Evolutionary conservation across 805 yeast species (phyloP), one percentile per base, ranked within the genome.

Genomic region (Suhomyces prunicola): DNA sequence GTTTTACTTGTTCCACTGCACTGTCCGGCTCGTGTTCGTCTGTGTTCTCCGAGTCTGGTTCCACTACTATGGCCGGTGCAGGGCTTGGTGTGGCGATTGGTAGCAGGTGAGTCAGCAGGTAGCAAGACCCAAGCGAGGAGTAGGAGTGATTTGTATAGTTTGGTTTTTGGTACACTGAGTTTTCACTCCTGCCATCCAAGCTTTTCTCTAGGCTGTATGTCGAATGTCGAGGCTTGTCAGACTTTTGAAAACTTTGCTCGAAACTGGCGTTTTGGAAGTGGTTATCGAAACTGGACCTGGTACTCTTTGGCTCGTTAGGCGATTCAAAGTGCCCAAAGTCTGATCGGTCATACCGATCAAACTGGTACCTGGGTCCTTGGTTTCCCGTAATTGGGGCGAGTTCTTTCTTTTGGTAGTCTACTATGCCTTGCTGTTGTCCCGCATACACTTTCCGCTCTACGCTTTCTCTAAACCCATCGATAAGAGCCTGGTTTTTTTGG

Each of bases 391-490:
- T 19, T 19, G 19, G 19, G 19, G 3, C 19, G 19, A 19, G 19
- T 19, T 23, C 46, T 5, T 13, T 24, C 19, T 22, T 42, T 10
- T 9, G 22, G 15, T 19, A 41, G 15, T 41, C 26, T 8, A 3
- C 24, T 50, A 39, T 41, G 35, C 50, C 40, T 29, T 13, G 7
- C 29, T 23, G 40, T 33, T 17, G 35, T 44, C 42, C 40, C 24
- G 17, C 39, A 47, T 44, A 9, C 29, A 31, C 22, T 47, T 70
- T 68, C 67, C 58, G 67, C 45, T 74, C 77, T 36, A 75, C 66
- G 46, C 73, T 66, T 27, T 70, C 71, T 50, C 78, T 61, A 42
- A 74, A 62, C 44, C 68, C 74, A 27, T 62, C 61, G n/a, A 72
- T 42, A 17, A 69, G 60, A 4, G 51, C 51, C 48, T 63, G 66